phyloP scores from a whole-genome alignment of 768 basidiomycete species.

The Pilatotrama ljubarskyi region DNA sequence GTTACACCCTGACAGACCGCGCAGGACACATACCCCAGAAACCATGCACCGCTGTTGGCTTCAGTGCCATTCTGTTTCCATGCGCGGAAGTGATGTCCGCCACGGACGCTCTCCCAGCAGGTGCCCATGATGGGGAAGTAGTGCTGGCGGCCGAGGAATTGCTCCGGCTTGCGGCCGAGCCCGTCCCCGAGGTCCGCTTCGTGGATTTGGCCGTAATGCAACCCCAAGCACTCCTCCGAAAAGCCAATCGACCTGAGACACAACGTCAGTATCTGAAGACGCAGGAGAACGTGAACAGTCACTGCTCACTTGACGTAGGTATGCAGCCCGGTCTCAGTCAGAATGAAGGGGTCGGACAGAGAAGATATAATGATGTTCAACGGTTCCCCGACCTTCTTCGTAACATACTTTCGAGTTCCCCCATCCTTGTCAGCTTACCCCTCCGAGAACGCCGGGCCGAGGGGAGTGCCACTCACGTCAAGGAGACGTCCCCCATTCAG shows the following conservation, averaged over 20 bases:
- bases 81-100: conserved; percentile 88
- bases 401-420: conserved; percentile 67
- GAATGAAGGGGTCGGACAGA: conserved; percentile 74
- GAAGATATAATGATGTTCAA: conserved; percentile 83
- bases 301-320: conserved; percentile 60
- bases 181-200: conserved; percentile 85
- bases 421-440: background rate
- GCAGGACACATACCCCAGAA: conserved; percentile 64
- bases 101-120: conserved; percentile 83
- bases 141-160: conserved; percentile 73
- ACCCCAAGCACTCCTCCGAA: conserved; percentile 77
- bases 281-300: conserved; percentile 4
- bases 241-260: conserved; percentile 70
- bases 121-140: conserved; percentile 81
- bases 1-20: too few relatives aligned
- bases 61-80: conserved; percentile 85
- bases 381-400: conserved; percentile 69
- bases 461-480: conserved; percentile 55
- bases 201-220: conserved; percentile 76
- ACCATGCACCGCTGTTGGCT: conserved; percentile 79
- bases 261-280: conserved; percentile 1
- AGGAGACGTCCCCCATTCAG: conserved; percentile 70
- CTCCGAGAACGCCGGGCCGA: background rate
- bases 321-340: conserved; percentile 72
- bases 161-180: conserved; percentile 64